Percentiles rank a stretch among this genome's conserved stretches.
These are phyloP conservation scores for Thecaphora thlaspeos DNA, from an alignment of 1,284 basidiomycete genomes.

Conservation along the genomic window DNA sequence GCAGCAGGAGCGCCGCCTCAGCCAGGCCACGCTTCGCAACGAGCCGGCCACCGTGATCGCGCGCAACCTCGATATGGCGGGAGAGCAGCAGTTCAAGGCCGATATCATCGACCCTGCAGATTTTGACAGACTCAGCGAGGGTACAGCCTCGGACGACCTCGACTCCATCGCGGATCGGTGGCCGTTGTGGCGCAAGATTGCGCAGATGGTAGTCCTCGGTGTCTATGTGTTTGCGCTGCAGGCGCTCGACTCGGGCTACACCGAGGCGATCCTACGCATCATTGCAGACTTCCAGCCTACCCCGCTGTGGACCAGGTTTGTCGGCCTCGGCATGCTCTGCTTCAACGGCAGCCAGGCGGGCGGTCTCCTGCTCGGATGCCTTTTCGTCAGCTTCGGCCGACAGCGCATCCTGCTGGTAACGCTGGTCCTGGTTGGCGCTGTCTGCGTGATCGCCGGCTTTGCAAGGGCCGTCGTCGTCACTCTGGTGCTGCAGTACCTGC, in stretches of 20 bases:
- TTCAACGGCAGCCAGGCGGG: slow-evolving; percentile 35
- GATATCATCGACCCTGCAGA: slow-evolving; percentile 23
- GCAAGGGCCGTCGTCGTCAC: slow-evolving; percentile 8
- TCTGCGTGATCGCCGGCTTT: slow-evolving; percentile 31
- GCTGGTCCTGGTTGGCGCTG: slow-evolving; percentile 13
- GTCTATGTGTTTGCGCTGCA: slow-evolving; percentile 28
- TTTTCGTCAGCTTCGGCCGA: slow-evolving; percentile 20
- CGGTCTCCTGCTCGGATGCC: slow-evolving; percentile 29
- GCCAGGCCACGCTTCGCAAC: slow-evolving; percentile 27
- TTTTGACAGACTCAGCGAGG: slow-evolving; percentile 7
- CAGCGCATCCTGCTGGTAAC: slow-evolving; percentile 18
- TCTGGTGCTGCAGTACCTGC: slow-evolving; percentile 8
- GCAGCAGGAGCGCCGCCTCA: slow-evolving; percentile 17
- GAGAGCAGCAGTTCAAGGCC: neutral
- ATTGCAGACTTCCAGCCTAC: slow-evolving; percentile 7
- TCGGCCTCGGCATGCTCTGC: slow-evolving; percentile 14
- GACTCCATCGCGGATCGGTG: slow-evolving; percentile 35
- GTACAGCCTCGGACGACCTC: slow-evolving; percentile 4
- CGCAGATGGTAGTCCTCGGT: slow-evolving; percentile 21
- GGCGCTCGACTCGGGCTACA: slow-evolving; percentile 34
- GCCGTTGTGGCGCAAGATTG: slow-evolving; percentile 17
- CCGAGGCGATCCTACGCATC: slow-evolving; percentile 15
- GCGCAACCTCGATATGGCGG: neutral
- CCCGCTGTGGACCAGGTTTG: neutral
- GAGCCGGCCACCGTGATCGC: neutral